Evolutionary conservation across 1,139 yeast species (phyloP), one percentile per base, ranked within the genome.

Genomic region (Suhomyces panamericanus): DNA sequence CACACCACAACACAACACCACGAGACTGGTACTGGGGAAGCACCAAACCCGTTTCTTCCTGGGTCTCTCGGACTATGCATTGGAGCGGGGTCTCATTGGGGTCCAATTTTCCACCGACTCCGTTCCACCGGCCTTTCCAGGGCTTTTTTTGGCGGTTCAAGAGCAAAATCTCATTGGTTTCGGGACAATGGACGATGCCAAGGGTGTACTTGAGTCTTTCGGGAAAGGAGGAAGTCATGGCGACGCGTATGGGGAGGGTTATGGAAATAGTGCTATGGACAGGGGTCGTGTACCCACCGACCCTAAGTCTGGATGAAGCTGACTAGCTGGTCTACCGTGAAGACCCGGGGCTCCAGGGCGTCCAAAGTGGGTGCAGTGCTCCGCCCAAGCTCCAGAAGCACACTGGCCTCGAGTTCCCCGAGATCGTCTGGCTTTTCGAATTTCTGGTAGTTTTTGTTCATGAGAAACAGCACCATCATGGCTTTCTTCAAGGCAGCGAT

Each of bases 121-220:
- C 80, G 50, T 75, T 75, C 79, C 80, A 75, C 43, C 73, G 58
- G 2, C 80, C 80, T 78, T 73, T 75, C 77, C 78, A 75, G 1
- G 80, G 80, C 15, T 67, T 59, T 49, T 74, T 75, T 43, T 69
- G 64, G 30, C 80, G 57, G 46, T 75, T 75, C 27, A 75, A 57
- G 7, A 75, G 58, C 7, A 75, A 63, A 12, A 73, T 49, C 40
- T 60, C 60, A 32, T 62, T 51, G 33, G 69, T 62, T 46, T 67
- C 73, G 8, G 55, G 55, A 46, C 75, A 67, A 39, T 63, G 57
- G 14, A 73, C 57, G 46, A 73, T 66, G 8, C 77, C 78, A 17
- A 73, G 57, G 1, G 78, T 73, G 49, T 69, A 72, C 46, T 56
- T 66, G 38, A 55, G 43, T 32, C 39, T 40, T 10, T 43, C 28